phyloP scores from a whole-genome alignment of 164 flowering plant genomes.

The Kalanchoe fedtschenkoi region DNA sequence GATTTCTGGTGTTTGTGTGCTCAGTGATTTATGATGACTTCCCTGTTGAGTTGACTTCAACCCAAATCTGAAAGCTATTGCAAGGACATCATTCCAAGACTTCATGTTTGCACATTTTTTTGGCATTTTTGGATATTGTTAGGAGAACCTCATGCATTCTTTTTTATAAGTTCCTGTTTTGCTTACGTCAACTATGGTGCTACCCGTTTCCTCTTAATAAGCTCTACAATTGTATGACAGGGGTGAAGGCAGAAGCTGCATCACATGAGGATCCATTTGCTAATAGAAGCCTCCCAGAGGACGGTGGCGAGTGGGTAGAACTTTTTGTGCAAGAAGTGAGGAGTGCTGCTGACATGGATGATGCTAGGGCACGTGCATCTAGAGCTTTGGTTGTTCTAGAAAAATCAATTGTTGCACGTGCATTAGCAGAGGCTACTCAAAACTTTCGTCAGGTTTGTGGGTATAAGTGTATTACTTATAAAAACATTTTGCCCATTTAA shows the following conservation, averaged over 20 bases:
- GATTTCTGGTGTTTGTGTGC: neutral
- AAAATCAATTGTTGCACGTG: constrained; percentile 38
- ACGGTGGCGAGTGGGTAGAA: constrained; percentile 86
- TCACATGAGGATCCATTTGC: constrained; percentile 16
- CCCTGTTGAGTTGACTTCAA: neutral
- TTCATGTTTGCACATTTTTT: neutral
- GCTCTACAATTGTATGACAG: neutral
- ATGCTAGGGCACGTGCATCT: constrained; percentile 68
- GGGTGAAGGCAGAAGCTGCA: constrained; percentile 10
- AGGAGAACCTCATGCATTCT: neutral
- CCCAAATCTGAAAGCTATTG: neutral
- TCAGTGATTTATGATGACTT: neutral
- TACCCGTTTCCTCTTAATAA: neutral
- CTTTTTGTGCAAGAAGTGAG: constrained; percentile 72
- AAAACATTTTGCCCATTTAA: neutral
- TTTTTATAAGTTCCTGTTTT: neutral
- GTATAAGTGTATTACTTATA: neutral
- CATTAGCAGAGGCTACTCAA: constrained; percentile 41
- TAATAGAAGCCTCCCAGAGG: constrained; percentile 24
- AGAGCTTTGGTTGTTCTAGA: constrained; percentile 56
- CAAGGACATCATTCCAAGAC: neutral
- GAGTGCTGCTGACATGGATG: constrained; percentile 55
- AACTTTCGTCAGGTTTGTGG: constrained; percentile 34
- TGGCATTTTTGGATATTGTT: neutral
- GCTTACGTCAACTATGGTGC: neutral